Conservation (phyloP, 2,329 filamentous ascomycete genomes). For the Colletotrichum trifolii region DNA sequence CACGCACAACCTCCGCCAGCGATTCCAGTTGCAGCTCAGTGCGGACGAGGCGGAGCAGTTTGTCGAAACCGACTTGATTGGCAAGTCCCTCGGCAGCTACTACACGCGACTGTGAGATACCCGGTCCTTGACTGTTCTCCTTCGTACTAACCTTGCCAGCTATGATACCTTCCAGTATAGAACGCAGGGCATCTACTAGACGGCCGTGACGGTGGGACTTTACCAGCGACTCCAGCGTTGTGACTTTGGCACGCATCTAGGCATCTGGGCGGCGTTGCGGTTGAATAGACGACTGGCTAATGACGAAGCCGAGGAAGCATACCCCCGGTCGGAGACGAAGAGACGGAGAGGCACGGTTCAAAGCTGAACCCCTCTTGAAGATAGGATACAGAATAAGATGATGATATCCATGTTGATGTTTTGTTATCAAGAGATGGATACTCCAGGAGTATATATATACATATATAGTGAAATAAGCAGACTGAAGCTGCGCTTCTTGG, state of each 20-base stretch:
- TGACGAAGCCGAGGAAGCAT: conserved; percentile 33
- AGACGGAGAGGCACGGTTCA: conserved; percentile 13
- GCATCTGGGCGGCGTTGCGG: conserved; percentile 38
- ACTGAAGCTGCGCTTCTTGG: too few relatives aligned
- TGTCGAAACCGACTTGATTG: conserved; percentile 82
- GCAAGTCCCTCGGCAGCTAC: conserved; percentile 86
- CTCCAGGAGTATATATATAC: too few relatives aligned
- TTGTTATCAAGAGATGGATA: background rate
- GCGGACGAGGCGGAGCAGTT: conserved; percentile 84
- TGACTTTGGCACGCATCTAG: conserved; percentile 31
- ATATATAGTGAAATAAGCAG: too few relatives aligned
- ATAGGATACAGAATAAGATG: conserved; percentile 32
- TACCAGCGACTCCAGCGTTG: conserved; percentile 27
- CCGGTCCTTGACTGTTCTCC: background rate
- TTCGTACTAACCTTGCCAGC: conserved; percentile 51
- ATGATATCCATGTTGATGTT: conserved; percentile 31
- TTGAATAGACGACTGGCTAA: conserved; percentile 36
- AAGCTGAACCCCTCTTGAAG: conserved; percentile 19
- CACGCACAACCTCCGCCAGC: conserved; percentile 74
- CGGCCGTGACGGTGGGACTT: conserved; percentile 21
- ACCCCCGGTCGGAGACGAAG: conserved; percentile 25
- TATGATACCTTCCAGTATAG: conserved; percentile 90
- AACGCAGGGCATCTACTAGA: conserved; percentile 86
- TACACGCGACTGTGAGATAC: conserved; percentile 82
- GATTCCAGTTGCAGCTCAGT: conserved; percentile 85